phyloP scores from a whole-genome alignment of 495 filamentous ascomycete genomes.

The Lasiosphaeria hispida region DNA sequence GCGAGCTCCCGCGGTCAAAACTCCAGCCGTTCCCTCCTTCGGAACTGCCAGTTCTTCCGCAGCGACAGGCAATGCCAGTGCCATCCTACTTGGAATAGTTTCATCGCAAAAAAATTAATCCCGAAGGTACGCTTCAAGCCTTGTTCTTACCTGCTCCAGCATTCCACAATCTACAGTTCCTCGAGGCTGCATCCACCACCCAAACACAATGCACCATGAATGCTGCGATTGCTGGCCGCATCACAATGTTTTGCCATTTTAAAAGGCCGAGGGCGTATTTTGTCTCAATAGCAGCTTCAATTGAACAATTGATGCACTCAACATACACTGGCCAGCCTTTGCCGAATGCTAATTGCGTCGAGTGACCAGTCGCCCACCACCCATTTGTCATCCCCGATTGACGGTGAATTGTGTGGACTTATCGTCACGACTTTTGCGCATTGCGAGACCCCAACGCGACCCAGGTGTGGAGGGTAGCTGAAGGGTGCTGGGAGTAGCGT shows the following conservation, averaged over 20 bases:
- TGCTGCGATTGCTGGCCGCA: not conserved
- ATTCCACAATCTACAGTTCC: not conserved
- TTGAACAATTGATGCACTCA: conserved; percentile 14
- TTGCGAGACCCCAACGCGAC: too few species aligned
- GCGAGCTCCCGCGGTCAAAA: conserved; percentile 29
- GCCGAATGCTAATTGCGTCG: conserved; percentile 21
- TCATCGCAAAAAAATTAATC: conserved; percentile 20
- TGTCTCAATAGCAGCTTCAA: conserved; percentile 10
- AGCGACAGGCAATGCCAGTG: conserved; percentile 25
- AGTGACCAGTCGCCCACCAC: conserved; percentile 11
- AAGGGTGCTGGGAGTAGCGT: too few species aligned
- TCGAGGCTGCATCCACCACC: not conserved
- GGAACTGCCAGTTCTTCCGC: conserved; percentile 39
- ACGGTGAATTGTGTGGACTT: not conserved
- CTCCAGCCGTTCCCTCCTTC: conserved; percentile 36
- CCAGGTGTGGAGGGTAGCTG: too few species aligned
- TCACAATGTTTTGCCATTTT: too few species aligned
- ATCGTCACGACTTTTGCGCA: too few species aligned
- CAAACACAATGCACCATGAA: not conserved
- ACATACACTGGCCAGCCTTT: too few species aligned
- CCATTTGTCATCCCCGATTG: not conserved
- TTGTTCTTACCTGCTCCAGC: not conserved
- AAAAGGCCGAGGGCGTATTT: too few species aligned
- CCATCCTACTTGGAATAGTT: conserved; percentile 32
- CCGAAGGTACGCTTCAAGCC: conserved; percentile 30